These are phyloP conservation scores for Oxytropis ochrocephala DNA, from an alignment of 306 rosid genomes.

Conservation along the genomic window DNA sequence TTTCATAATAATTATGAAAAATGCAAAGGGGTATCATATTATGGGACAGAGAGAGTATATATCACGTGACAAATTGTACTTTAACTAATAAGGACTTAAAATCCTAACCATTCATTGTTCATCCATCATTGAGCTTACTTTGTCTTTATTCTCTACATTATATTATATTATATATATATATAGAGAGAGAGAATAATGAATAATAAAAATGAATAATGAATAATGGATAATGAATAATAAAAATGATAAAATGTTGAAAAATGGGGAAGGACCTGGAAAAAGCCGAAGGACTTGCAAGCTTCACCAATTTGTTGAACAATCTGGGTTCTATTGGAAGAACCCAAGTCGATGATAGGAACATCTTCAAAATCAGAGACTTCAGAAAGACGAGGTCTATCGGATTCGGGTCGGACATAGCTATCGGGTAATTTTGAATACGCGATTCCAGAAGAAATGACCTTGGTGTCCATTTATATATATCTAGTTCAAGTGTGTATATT, in stretches of 20 bases:
- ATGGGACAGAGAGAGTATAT: too few relatives aligned
- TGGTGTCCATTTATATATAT: slow-evolving; percentile 36
- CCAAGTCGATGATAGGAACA: slow-evolving; percentile 73
- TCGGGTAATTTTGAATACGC: slow-evolving; percentile 47
- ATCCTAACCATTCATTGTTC: too few relatives aligned
- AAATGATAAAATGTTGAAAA: neutral
- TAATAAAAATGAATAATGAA: neutral
- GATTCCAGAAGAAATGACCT: slow-evolving; percentile 55
- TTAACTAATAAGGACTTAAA: too few relatives aligned
- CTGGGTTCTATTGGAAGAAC: slow-evolving; percentile 15
- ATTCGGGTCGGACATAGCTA: slow-evolving; percentile 69
- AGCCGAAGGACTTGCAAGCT: slow-evolving; percentile 70
- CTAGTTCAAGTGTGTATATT: neutral
- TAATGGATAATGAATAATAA: too few relatives aligned
- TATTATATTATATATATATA: too few relatives aligned
- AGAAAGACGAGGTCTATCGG: slow-evolving; percentile 67
- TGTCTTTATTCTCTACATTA: too few relatives aligned
- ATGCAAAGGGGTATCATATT: too few relatives aligned
- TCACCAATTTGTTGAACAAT: slow-evolving; percentile 37
- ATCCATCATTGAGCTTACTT: neutral
- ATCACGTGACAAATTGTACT: too few relatives aligned
- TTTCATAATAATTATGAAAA: too few relatives aligned
- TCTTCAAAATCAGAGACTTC: slow-evolving; percentile 51
- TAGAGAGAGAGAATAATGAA: too few relatives aligned
- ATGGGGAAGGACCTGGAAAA: slow-evolving; percentile 63